These are phyloP conservation scores for Neurospora intermedia DNA, from an alignment of 495 filamentous ascomycete species.

Conservation along the genomic window DNA sequence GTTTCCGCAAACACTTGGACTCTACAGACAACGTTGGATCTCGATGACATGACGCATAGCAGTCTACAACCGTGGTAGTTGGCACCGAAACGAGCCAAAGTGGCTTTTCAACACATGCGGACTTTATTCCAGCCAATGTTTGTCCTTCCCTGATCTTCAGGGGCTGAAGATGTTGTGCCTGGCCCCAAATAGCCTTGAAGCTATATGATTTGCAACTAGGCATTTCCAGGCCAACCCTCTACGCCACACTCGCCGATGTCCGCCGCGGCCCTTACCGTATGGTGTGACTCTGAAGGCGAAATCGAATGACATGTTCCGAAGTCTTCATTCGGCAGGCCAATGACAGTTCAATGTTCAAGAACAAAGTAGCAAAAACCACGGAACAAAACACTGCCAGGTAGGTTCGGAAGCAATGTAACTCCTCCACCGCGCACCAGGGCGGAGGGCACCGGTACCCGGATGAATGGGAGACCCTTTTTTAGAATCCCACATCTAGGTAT, in stretches of 20 bases:
- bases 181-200: background rate
- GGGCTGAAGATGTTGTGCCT: background rate
- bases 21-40: background rate
- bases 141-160: background rate
- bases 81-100: background rate
- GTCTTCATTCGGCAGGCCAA: background rate
- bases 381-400: background rate
- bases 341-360: background rate
- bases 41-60: background rate
- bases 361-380: background rate
- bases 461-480: background rate
- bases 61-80: background rate
- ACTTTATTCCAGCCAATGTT: background rate
- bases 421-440: background rate
- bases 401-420: background rate
- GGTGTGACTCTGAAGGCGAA: background rate
- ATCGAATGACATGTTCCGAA: background rate
- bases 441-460: background rate
- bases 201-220: background rate
- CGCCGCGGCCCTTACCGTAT: background rate
- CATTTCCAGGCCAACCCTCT: background rate
- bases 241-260: background rate
- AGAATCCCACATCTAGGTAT: background rate
- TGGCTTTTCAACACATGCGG: background rate
- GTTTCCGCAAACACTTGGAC: background rate